Conservation (phyloP, 2,329 filamentous ascomycete species). For the Aspergillus calidoustus region DNA sequence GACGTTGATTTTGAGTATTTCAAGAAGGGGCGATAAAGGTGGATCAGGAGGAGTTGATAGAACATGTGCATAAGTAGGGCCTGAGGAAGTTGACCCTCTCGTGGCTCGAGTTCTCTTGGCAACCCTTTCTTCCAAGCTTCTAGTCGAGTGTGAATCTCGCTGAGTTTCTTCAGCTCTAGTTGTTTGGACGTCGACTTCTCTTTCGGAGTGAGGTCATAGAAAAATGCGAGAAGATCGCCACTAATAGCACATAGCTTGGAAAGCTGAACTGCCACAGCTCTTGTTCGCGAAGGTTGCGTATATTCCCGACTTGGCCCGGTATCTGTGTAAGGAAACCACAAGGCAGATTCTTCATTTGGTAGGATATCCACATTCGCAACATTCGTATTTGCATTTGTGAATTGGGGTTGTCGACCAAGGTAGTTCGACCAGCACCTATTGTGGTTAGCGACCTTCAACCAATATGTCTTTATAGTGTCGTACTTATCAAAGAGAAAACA, state of each 20-base stretch:
- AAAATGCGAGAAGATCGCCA: conserved; percentile 83
- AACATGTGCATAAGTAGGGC: conserved; percentile 93
- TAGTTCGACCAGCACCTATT: conserved; percentile 91
- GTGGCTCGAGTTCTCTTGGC: conserved; percentile 84
- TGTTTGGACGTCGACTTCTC: conserved; percentile 72
- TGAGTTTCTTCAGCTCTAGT: conserved; percentile 86
- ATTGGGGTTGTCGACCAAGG: conserved; percentile 84
- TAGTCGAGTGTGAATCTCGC: conserved; percentile 84
- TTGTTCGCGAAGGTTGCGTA: conserved; percentile 79
- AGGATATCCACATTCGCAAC: conserved; percentile 91
- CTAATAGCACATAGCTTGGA: conserved; percentile 89
- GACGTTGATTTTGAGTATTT: conserved; percentile 84
- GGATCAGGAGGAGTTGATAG: conserved; percentile 92
- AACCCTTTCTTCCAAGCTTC: conserved; percentile 87
- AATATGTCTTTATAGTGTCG: conserved; percentile 25
- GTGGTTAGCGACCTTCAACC: conserved; percentile 20
- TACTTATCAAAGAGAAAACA: conserved; percentile 96
- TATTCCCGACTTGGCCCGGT: conserved; percentile 73
- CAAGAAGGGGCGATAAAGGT: conserved; percentile 92
- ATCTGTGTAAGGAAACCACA: conserved; percentile 90
- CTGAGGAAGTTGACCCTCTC: conserved; percentile 85
- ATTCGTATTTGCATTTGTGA: conserved; percentile 78
- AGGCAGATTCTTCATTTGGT: conserved; percentile 80
- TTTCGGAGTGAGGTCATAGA: conserved; percentile 78
- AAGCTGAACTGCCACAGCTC: conserved; percentile 81